Base-by-base conservation (phyloP, 2,329 filamentous ascomycete genomes). In the Fusarium sp. region DNA sequence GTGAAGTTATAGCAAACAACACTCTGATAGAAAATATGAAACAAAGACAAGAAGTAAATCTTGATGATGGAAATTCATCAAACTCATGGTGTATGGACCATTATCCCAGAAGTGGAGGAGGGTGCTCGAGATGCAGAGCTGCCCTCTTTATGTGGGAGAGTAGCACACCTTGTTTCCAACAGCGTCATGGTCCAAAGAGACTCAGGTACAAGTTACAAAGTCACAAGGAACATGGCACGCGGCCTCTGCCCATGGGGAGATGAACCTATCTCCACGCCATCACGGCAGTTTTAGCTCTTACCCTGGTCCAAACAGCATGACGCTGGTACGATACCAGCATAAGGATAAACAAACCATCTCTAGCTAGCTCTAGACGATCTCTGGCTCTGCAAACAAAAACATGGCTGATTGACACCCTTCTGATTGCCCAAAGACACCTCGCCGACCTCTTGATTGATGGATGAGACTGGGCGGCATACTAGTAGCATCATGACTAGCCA, bases 91-190 rank as follows among this genome's bases (percentile, higher is more conserved):
- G 49, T 52, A 58, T 44, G 25, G 48, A 53, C 39, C 49, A 60
- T 39, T 42, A 56, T 51, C 26, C 49, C 26, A 60, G 34, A 23
- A 46, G 46, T 62, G 44, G 46, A 44, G 64, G 62, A 68, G 39
- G 65, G 31, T 51, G 53, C 49, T 48, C 45, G 53, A 68, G 67
- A 62, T 56, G 42, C 26, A 64, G 65, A 71, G 42, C 43, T 58
- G 65, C 70, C 61, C 68, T 70, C 70, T 69, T 74, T 75, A 74
- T 75, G 72, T 70, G 58, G 61, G 62, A 58, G 67, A 58, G 67
- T 71, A 45, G 46, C 55, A 23, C 65, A 69, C 69, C 68, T 63
- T 57, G 58, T 52, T 67, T 52, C 41, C 23, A 13, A 41, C 45
- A 56, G 46, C 56, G 65, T 70, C 50, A 63, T 65, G 61, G 59